These are phyloP conservation scores for Komagataea norvegica DNA, from an alignment of 1,139 yeast species.

Conservation along the genomic window DNA sequence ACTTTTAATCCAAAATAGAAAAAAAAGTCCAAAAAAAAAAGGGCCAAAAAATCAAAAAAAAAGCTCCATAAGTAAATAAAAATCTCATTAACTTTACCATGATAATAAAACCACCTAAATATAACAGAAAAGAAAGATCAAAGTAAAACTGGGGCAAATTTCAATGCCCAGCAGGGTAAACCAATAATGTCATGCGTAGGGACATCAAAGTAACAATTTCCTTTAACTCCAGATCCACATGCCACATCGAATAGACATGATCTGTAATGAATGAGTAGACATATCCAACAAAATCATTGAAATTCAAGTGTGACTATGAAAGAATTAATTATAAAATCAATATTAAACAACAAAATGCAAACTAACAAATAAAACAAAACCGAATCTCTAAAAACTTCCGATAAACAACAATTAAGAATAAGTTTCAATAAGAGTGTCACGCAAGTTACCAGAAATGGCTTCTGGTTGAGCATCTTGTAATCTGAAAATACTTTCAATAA, in stretches of 20 bases:
- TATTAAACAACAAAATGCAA: slow-evolving; percentile 9
- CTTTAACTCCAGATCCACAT: too few relatives aligned
- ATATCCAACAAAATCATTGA: slow-evolving; percentile 2
- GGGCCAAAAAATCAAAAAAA: slow-evolving; percentile 5
- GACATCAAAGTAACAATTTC: neutral
- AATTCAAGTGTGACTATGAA: slow-evolving; percentile 3
- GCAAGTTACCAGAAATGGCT: slow-evolving; percentile 73
- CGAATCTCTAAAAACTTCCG: slow-evolving; percentile 1
- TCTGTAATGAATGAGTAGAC: neutral
- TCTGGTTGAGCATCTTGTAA: slow-evolving; percentile 87
- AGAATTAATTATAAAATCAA: neutral
- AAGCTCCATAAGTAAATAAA: slow-evolving; percentile 1
- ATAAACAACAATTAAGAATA: slow-evolving; percentile 37
- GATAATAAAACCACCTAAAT: slow-evolving; percentile 7
- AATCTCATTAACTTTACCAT: slow-evolving; percentile 2
- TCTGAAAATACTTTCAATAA: slow-evolving; percentile 92
- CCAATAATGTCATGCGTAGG: too few relatives aligned
- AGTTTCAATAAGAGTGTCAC: slow-evolving; percentile 89
- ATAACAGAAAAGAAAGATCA: slow-evolving; percentile 6
- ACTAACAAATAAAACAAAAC: slow-evolving; percentile 1
- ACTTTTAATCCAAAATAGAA: neutral
- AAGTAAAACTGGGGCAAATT: too few relatives aligned
- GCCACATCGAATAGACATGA: neutral
- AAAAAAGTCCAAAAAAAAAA: slow-evolving; percentile 1
- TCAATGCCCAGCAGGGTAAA: too few relatives aligned